Evolutionary conservation across 176 grass and related monocot genomes (phyloP), one percentile per base, ranked within the genome.

Genomic region (Canna indica): DNA sequence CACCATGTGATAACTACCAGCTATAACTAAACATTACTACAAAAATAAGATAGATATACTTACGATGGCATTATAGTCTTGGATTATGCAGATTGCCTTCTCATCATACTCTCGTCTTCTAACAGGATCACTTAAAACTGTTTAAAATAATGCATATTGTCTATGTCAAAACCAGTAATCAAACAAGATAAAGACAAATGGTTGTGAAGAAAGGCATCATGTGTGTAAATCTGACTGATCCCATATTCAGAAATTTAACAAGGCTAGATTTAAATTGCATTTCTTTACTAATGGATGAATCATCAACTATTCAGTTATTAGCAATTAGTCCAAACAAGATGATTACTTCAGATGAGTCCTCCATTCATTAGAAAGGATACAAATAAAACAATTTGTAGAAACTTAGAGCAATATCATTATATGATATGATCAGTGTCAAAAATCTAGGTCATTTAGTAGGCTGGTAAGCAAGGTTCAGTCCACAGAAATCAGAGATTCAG

Each of bases 91-190:
- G 79, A 99, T 81, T 5, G 84, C 94, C 73, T 84, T 90, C 54
- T 80, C 77, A 76, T 93, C 82, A 47, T 99, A 99, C 47, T 93
- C 84, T 82, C 60, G 82, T 53, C 86, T 90, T 86, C 87, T 99
- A 60, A 74, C 36, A 76, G 94, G 94, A 79, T 99, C 90, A 71
- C 80, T 88, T 56, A 99, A 78, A 85, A 99, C 94, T 99, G 84
- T 65, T 15, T 42, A 34, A 74, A 68, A 68, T 54, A 73, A 53
- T 53, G 67, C 65, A 27, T 30, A n/a, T n/a, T n/a, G n/a, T n/a
- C n/a, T n/a, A 69, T 18, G 34, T 57, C n/a, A 83, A 45, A 76
- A 70, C 75, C 10, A 41, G 31, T 22, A 61, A 18, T 1, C 10
- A 47, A 75, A 18, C 1, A 76, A 24, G 47, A 44, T 36, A 17